A percentile compares a stretch with the other conserved stretches of the same genome.
These are phyloP conservation scores for Zymoseptoria tritici DNA, from an alignment of 2,329 filamentous ascomycete species.

Conservation along the genomic window DNA sequence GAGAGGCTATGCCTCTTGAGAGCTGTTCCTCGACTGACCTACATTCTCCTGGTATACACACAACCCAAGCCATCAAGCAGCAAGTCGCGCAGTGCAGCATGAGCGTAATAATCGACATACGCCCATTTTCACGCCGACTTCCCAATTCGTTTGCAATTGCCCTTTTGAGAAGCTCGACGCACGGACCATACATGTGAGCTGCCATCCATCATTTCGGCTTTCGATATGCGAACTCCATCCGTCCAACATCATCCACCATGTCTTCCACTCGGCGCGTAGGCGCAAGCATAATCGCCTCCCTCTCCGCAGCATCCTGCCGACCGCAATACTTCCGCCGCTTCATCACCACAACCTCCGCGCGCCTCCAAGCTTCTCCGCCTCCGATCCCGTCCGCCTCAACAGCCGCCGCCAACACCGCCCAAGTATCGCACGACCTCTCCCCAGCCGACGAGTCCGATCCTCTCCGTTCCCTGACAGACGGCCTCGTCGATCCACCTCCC, in stretches of 20 bases:
- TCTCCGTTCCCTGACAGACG: slow-evolving; percentile 40
- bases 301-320: slow-evolving; percentile 11
- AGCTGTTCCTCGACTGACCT: too few species aligned
- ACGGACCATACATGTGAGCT: neutral
- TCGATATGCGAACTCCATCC: neutral
- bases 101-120: too few species aligned
- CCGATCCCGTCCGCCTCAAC: slow-evolving; percentile 6
- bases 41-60: too few species aligned
- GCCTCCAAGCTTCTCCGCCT: slow-evolving; percentile 13
- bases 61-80: too few species aligned
- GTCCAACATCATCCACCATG: slow-evolving; percentile 11
- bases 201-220: neutral
- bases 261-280: slow-evolving; percentile 15
- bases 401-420: slow-evolving; percentile 10
- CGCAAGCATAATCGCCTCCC: slow-evolving; percentile 18
- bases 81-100: too few species aligned
- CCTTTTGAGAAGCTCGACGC: neutral
- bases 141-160: neutral
- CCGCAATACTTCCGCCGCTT: slow-evolving; percentile 2
- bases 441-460: slow-evolving; percentile 18
- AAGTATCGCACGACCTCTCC: slow-evolving; percentile 16
- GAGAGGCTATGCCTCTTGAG: too few species aligned
- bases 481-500: slow-evolving; percentile 46
- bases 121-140: neutral
- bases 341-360: slow-evolving; percentile 6